Evolutionary conservation across 768 basidiomycete species (phyloP), one percentile per base, ranked within the genome.

Genomic region (Melanogaster broomeanus): DNA sequence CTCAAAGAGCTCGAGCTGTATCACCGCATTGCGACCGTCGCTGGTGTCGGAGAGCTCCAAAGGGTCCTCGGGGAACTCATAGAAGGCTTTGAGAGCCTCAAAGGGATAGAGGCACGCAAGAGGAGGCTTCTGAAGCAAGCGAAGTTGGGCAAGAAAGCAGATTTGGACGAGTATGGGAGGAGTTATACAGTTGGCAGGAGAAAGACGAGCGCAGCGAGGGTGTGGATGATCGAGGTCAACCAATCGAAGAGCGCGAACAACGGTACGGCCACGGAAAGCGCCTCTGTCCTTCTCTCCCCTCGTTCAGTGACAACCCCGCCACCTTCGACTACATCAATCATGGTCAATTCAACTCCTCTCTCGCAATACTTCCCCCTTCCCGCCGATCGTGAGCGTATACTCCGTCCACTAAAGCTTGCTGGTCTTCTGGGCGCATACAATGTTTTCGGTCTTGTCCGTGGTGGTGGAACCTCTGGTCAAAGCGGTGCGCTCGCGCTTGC

Each of bases 401-500:
- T 93, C 19, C 83, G 90, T 16, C 94, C 97, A 1, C 74, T 99
- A 53, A 88, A 87, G 60, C 72, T 98, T 21, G 83, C 92, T 0
- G 91, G 92, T 19, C 74, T 88, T 24, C 69, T 98, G 11, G 93
- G 93, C 18, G 89, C 85, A 24, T 98, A 85, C 75, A 98, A 87
- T 49, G 64, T 85, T 4, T 86, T 86, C 48, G 80, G 86, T 13
- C 75, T 93, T 34, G 84, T 84, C 28, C 77, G 90, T 25, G 93
- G 93, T 5, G 95, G 95, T 13, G 96, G 96, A 2, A 85, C 81
- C n/a, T 87, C 89, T 0, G 93, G 95, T 3, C 94, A 98, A 66
- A 87, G 92, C n/a, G 93, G 87, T 16, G 94, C 94, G 4, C 72
- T 95, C 21, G 82, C 85, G 1, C 79, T 87, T 52, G 91, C 85